phyloP scores from a whole-genome alignment of 306 rosid species.

The Medicago lupulina region DNA sequence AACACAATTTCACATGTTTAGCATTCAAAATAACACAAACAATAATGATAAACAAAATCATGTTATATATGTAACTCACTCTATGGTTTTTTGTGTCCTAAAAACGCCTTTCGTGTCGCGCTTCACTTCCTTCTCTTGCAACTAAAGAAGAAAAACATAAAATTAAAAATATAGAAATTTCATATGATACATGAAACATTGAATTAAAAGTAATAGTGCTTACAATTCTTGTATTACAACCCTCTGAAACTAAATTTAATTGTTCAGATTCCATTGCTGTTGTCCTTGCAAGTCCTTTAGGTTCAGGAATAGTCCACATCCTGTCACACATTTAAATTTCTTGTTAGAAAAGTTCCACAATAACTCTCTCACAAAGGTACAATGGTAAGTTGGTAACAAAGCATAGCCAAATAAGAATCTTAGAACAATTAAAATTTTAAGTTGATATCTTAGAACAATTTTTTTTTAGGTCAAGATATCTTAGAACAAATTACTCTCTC shows the following conservation, averaged over 20 bases:
- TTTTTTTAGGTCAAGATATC: too few relatives aligned
- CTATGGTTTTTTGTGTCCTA: slow-evolving; percentile 74
- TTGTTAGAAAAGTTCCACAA: slow-evolving; percentile 22
- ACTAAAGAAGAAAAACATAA: slow-evolving; percentile 50
- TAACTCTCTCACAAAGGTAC: not conserved
- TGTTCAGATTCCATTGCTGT: slow-evolving; percentile 72
- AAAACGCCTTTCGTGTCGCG: slow-evolving; percentile 67
- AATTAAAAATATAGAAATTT: not conserved
- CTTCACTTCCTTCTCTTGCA: slow-evolving; percentile 78
- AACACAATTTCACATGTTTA: slow-evolving; percentile 16
- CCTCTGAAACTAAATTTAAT: slow-evolving; percentile 82
- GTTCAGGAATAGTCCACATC: slow-evolving; percentile 88
- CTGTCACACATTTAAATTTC: slow-evolving; percentile 50
- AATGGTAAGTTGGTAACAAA: not conserved
- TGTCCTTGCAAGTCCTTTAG: slow-evolving; percentile 62
- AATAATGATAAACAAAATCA: not conserved
- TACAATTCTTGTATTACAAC: slow-evolving; percentile 76
- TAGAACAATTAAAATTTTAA: slow-evolving; percentile 30
- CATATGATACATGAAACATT: slow-evolving; percentile 2
- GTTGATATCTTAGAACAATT: slow-evolving; percentile 26
- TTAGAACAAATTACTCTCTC: too few relatives aligned
- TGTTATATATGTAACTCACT: slow-evolving; percentile 56
- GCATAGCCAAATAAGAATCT: slow-evolving; percentile 24
- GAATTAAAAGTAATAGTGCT: slow-evolving; percentile 39
- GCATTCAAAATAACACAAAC: not conserved